Percentiles rank a stretch among this genome's conserved stretches.
Conservation (phyloP, 2,329 filamentous ascomycete genomes). For the Aspergillus fructus region DNA sequence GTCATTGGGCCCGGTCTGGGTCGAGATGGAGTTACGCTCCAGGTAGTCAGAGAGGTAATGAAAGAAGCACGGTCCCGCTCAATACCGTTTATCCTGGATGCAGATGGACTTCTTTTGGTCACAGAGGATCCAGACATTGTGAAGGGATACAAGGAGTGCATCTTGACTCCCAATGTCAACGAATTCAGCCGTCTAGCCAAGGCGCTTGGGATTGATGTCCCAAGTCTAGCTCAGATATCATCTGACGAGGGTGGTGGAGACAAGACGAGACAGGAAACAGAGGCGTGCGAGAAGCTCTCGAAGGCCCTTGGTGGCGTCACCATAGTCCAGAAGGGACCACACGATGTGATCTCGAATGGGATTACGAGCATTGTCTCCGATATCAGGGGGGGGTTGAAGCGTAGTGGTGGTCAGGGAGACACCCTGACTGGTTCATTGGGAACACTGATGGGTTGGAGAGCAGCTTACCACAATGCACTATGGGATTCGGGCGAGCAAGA, state of each 20-base stretch:
- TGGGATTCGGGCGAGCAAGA: constrained; percentile 60
- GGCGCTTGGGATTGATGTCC: constrained; percentile 65
- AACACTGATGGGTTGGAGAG: constrained; percentile 84
- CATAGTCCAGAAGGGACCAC: constrained; percentile 82
- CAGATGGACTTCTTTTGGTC: constrained; percentile 80
- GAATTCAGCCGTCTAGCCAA: constrained; percentile 85
- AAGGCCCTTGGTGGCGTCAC: constrained; percentile 81
- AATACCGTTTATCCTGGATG: constrained; percentile 85
- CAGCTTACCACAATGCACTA: constrained; percentile 77
- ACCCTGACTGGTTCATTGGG: constrained; percentile 87
- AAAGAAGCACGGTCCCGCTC: constrained; percentile 68
- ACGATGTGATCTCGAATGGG: constrained; percentile 82
- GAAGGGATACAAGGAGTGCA: constrained; percentile 75
- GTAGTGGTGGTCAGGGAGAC: constrained; percentile 92
- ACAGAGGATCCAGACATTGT: constrained; percentile 74
- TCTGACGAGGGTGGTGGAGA: constrained; percentile 38
- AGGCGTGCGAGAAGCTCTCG: constrained; percentile 69
- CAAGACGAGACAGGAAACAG: constrained; percentile 50
- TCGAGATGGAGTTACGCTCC: constrained; percentile 85
- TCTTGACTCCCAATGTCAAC: constrained; percentile 92
- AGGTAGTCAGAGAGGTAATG: constrained; percentile 77
- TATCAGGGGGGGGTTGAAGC: constrained; percentile 77
- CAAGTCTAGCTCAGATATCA: constrained; percentile 35
- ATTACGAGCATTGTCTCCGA: constrained; percentile 73
- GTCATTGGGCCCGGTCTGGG: constrained; percentile 92